Evolutionary conservation across 2,329 filamentous ascomycete genomes (phyloP).

Genomic region (Neonectria faginata): DNA sequence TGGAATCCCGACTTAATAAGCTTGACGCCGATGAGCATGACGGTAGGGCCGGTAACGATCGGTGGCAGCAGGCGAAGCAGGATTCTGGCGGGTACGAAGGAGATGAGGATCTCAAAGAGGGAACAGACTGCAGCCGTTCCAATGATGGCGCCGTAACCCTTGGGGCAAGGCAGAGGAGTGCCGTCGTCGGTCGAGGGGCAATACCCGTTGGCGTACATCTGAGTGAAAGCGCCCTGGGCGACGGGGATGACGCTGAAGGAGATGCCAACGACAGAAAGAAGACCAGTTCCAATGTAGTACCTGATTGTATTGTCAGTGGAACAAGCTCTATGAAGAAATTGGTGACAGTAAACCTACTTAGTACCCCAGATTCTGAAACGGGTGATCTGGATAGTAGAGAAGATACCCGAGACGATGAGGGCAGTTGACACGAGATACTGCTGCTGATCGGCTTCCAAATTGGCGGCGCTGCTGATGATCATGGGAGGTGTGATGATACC

Average conservation of each 20-base stretch:
- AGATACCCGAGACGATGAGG: constrained; percentile 80
- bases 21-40: constrained; percentile 77
- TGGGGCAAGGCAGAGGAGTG: constrained; percentile 77
- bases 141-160: constrained; percentile 78
- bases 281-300: constrained; percentile 81
- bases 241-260: constrained; percentile 52
- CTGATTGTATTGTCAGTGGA: constrained; percentile 51
- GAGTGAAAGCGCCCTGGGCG: constrained; percentile 74
- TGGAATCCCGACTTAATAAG: constrained; percentile 79
- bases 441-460: constrained; percentile 69
- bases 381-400: constrained; percentile 82
- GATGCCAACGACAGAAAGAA: constrained; percentile 81
- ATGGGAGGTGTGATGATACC: constrained; percentile 83
- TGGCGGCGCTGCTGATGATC: constrained; percentile 74
- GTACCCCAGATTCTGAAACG: constrained; percentile 79
- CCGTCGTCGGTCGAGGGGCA: constrained; percentile 71
- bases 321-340: background rate
- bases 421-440: constrained; percentile 85
- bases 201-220: constrained; percentile 83
- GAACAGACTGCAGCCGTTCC: constrained; percentile 76
- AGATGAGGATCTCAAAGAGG: constrained; percentile 78
- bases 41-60: constrained; percentile 79
- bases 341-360: constrained; percentile 52
- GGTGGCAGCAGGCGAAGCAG: constrained; percentile 83
- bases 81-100: constrained; percentile 76